These are phyloP conservation scores for Lupinus albus DNA, from an alignment of 306 rosid genomes.

Conservation along the genomic window DNA sequence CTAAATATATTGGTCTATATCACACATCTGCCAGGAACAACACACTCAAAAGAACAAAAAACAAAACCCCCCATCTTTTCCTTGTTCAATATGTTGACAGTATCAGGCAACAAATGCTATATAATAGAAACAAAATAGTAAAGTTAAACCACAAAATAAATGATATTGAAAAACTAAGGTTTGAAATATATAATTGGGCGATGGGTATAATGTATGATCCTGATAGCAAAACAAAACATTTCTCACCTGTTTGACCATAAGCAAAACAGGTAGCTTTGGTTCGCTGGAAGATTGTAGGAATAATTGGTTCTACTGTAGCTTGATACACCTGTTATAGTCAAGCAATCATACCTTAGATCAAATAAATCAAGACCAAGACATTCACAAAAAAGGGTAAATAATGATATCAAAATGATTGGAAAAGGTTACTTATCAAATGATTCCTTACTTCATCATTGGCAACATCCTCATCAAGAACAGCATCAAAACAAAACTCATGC, in stretches of 20 bases:
- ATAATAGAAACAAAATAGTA: conserved; percentile 19
- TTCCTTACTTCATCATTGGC: conserved; percentile 79
- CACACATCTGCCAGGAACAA: conserved; percentile 29
- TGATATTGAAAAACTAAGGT: conserved; percentile 3
- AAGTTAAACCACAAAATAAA: not conserved
- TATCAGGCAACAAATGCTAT: conserved; percentile 3
- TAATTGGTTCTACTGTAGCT: conserved; percentile 90
- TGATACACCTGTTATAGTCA: conserved; percentile 70
- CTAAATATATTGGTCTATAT: conserved; percentile 11
- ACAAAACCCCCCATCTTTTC: not conserved
- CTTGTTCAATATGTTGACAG: not conserved
- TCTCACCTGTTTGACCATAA: conserved; percentile 95
- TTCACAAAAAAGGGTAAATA: not conserved
- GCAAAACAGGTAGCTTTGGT: conserved; percentile 99
- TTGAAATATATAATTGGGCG: conserved; percentile 17
- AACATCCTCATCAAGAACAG: conserved; percentile 89
- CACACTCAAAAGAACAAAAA: not conserved
- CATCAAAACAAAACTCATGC: conserved; percentile 98
- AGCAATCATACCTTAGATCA: conserved; percentile 34
- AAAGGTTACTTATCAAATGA: conserved; percentile 11
- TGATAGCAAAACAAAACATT: conserved; percentile 1
- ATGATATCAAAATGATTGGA: conserved; percentile 17
- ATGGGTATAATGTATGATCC: not conserved
- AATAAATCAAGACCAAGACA: conserved; percentile 31
- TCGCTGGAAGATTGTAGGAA: conserved; percentile 90